Evolutionary conservation across 768 basidiomycete genomes (phyloP).

Genomic region (Kwoniella dendrophila): DNA sequence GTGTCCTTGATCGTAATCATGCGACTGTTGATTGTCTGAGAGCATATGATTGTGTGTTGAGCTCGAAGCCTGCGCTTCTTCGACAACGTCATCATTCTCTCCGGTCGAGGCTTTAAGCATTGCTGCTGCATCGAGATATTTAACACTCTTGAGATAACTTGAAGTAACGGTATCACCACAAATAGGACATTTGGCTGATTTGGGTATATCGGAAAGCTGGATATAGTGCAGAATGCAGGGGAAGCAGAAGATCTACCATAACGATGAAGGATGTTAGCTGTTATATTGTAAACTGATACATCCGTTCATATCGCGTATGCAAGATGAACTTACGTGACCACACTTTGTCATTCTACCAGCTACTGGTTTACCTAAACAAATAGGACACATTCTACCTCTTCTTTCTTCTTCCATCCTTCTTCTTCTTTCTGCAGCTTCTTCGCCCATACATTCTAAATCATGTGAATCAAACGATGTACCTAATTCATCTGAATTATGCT

Average conservation of each 20-base stretch:
- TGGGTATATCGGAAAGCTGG: conserved; percentile 73
- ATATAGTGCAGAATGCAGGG: conserved; percentile 92
- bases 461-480: conserved; percentile 34
- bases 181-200: conserved; percentile 92
- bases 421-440: conserved; percentile 48
- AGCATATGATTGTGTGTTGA: background rate
- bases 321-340: conserved; percentile 77
- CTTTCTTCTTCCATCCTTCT: conserved; percentile 60
- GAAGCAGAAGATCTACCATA: conserved; percentile 85
- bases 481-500: conserved; percentile 16
- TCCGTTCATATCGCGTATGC: background rate
- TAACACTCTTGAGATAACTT: conserved; percentile 87
- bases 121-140: conserved; percentile 72
- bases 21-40: background rate
- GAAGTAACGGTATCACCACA: conserved; percentile 92
- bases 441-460: conserved; percentile 43
- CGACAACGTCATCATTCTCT: conserved; percentile 31
- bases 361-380: conserved; percentile 87
- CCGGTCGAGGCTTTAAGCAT: conserved; percentile 39
- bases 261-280: background rate
- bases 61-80: background rate
- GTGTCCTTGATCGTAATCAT: conserved; percentile 25
- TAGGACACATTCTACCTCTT: conserved; percentile 82
- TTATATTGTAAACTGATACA: background rate
- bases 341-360: conserved; percentile 88